phyloP scores from a whole-genome alignment of 495 filamentous ascomycete species.

The Tetracladium setigerum region DNA sequence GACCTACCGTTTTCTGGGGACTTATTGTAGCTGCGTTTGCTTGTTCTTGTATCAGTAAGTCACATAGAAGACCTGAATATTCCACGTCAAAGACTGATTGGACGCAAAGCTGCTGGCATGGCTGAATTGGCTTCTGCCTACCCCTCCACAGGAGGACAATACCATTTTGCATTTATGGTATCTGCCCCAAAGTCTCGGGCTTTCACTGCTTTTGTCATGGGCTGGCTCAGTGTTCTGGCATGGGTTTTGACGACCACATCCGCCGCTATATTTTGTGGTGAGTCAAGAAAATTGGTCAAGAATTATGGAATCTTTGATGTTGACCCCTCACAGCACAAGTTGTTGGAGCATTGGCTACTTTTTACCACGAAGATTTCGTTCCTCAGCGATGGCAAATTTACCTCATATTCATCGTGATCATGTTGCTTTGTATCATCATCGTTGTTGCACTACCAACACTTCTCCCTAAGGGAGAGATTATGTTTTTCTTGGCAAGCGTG shows the following conservation, averaged over 20 bases:
- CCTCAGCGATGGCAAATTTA: constrained; percentile 25
- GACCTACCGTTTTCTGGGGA: not conserved
- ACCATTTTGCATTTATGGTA: constrained; percentile 38
- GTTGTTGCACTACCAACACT: not conserved
- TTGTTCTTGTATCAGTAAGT: not conserved
- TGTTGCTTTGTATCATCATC: constrained; percentile 1
- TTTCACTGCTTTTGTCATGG: constrained; percentile 24
- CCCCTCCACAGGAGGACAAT: constrained; percentile 19
- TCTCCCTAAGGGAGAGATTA: not conserved
- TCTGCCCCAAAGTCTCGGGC: constrained; percentile 14
- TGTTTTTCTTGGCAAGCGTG: not conserved
- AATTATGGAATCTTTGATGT: constrained; percentile 7
- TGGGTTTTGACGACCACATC: constrained; percentile 29
- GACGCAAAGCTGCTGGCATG: constrained; percentile 42
- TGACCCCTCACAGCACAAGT: not conserved
- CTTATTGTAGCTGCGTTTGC: constrained; percentile 2
- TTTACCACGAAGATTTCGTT: constrained; percentile 21
- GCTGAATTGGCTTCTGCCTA: constrained; percentile 50
- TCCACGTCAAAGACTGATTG: constrained; percentile 16
- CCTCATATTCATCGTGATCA: constrained; percentile 18
- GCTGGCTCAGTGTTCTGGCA: constrained; percentile 31
- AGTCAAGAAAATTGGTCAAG: no score
- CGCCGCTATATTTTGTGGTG: constrained; percentile 8
- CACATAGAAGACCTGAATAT: not conserved
- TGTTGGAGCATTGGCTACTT: constrained; percentile 15